Evolutionary conservation across 371 early-diverging fungal species (phyloP), one percentile per base, ranked within the genome.

Genomic region (Blakeslea trispora): DNA sequence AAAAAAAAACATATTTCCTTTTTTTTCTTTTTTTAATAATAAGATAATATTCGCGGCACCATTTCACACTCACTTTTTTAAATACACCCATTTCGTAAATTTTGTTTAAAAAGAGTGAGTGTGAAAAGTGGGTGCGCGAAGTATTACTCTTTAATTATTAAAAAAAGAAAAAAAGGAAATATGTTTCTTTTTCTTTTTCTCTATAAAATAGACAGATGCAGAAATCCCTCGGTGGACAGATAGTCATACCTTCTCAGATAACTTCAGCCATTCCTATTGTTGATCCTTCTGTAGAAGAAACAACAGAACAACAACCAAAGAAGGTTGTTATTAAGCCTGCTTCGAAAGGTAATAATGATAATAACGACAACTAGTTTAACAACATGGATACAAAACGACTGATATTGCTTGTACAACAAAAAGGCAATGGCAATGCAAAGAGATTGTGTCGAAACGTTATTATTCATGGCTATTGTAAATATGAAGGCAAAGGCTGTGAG

Each of bases 381-480:
- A 18, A 48, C 18, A 6, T 41, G 46, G 8, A 24, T 40, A 17
- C 7, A 48, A 28, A n/a, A 37, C 19, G 23, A 52, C 23, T 23
- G 28, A 45, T 49, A n/a, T n/a, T n/a, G n/a, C n/a, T 24, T n/a
- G 31, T 18, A 23, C n/a, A 41, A 13, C 2, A 18, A 10, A n/a
- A 44, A 64, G 69, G 61, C 22, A 55, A 45, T 56, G 54, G 66
- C 60, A 78, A 57, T 59, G 66, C 73, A 57, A 84, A 78, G 60
- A 79, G 90, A 21, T 71, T 81, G 43, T 93, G 92, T 68, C 81
- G 91, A 43, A 90, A 93, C 66, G 81, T 93, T 44, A 86, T 91
- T 53, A 91, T 91, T 62, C 89, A 91, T 67, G 94, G 94, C 7
- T 88, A 81, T 64, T 94, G 94, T 81, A 91, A 91, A 71, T 90